Base-by-base conservation (phyloP, 169 alveolate species). In the Plasmodium yoelii region DNA sequence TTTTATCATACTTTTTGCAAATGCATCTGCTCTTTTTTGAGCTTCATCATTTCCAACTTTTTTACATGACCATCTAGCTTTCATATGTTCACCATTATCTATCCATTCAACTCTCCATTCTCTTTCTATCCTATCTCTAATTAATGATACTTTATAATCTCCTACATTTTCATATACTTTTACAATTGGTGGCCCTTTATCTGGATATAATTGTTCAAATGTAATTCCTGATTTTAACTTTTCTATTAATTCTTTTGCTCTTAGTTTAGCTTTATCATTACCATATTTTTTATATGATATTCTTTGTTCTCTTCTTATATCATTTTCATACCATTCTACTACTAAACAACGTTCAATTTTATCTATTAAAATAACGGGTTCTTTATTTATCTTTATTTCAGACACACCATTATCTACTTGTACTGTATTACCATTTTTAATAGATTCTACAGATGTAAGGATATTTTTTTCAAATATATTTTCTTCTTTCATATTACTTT, bases 11-110 rank as follows among this genome's bases (percentile, higher is more conserved):
- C 96, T 94, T 84, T 94, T 82, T 2, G 96, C 96, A 49, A 94
- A 94, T 13, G 94, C 56, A 19, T 94, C 96, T 8, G 96, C 96
- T 42, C 96, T 72, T 60, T 87, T 90, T 34, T 90, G 90, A 9
- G 96, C 96, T 75, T 94, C 96, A 34, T 94, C 95, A 73, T 94
- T 94, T 0, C 96, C 96, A 2, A 94, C 95, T 56, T 94, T 94
- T 67, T 94, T 94, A 86, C 96, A 94, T 12, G 96, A 94, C 96
- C 96, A 94, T 51, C 96, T 86, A 12, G 96, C 96, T 1, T 94
- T 80, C 95, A 92, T 94, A 59, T 88, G 92, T 7, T 55, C 64
- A 0, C 94, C 94, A 72, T 65, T 88, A 69, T 94, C 93, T 42
- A 70, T 46, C 96, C 96, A 94, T 34, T 94, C 96, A 15, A 94